Percentiles rank a stretch among this genome's conserved stretches.
Conservation (phyloP, 768 basidiomycete genomes). For the Boletellus ananiceps region DNA sequence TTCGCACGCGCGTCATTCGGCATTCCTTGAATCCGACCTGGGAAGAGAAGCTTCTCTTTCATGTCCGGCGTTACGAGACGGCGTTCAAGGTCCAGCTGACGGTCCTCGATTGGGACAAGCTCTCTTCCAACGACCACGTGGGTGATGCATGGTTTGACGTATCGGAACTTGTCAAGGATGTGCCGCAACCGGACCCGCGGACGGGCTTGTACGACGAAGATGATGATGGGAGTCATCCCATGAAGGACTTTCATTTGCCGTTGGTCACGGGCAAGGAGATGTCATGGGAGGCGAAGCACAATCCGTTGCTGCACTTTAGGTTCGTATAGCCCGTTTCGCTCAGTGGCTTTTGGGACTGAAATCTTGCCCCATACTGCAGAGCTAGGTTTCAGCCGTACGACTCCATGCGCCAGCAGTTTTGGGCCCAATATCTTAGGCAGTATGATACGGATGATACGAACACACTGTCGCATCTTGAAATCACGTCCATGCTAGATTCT, state of each 20-base stretch:
- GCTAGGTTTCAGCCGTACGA: slow-evolving; percentile 97
- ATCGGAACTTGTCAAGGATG: slow-evolving; percentile 59
- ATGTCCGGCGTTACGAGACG: slow-evolving; percentile 84
- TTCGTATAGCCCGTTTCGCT: slow-evolving; percentile 20
- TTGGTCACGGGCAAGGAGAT: slow-evolving; percentile 58
- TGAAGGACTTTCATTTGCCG: slow-evolving; percentile 70
- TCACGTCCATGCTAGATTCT: slow-evolving; percentile 94
- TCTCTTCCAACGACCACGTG: slow-evolving; percentile 82
- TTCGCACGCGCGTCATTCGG: slow-evolving; percentile 84
- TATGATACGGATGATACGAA: slow-evolving; percentile 86
- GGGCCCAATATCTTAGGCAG: slow-evolving; percentile 82
- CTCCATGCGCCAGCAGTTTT: slow-evolving; percentile 84
- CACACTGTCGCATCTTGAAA: slow-evolving; percentile 74
- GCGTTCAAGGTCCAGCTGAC: slow-evolving; percentile 73
- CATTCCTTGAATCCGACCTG: slow-evolving; percentile 84
- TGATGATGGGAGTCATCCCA: slow-evolving; percentile 38
- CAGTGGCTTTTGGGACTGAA: not conserved
- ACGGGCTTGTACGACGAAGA: slow-evolving; percentile 44
- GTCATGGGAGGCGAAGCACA: slow-evolving; percentile 68
- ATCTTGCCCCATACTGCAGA: slow-evolving; percentile 24
- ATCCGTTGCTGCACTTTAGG: slow-evolving; percentile 67
- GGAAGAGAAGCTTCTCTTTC: slow-evolving; percentile 95
- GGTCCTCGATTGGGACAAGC: slow-evolving; percentile 96
- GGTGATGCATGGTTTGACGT: slow-evolving; percentile 75
- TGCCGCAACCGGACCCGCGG: slow-evolving; percentile 58